Percentiles rank a stretch among this genome's conserved stretches.
These are phyloP conservation scores for Vitellaria paradoxa DNA, from an alignment of 179 eudicot genomes.

Conservation along the genomic window DNA sequence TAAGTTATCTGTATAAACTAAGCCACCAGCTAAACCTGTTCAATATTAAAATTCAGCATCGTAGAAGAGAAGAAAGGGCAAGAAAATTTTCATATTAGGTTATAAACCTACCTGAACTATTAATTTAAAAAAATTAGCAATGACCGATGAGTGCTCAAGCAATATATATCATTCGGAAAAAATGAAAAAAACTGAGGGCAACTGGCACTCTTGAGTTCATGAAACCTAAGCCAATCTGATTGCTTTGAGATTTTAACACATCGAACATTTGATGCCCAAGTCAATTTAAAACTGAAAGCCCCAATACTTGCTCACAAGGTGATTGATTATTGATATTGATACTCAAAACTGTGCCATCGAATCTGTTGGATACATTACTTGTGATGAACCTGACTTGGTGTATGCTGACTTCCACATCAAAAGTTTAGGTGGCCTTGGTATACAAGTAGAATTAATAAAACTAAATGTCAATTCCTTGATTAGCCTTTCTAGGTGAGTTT, in stretches of 20 bases:
- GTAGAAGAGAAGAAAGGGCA: background rate
- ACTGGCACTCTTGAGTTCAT: background rate
- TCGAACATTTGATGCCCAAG: background rate
- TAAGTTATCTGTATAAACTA: slow-evolving; percentile 64
- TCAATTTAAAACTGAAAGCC: background rate
- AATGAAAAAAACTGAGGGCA: background rate
- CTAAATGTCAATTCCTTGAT: too few relatives aligned
- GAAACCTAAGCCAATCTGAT: background rate
- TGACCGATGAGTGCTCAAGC: background rate
- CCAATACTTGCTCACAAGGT: background rate
- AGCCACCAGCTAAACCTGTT: slow-evolving; percentile 80
- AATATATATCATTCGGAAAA: background rate
- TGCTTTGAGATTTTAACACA: background rate
- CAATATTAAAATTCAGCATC: background rate
- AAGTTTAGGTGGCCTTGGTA: too few relatives aligned
- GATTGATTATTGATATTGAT: background rate
- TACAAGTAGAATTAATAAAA: too few relatives aligned
- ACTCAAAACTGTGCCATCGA: background rate
- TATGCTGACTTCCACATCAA: too few relatives aligned
- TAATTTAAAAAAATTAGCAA: background rate
- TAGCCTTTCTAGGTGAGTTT: too few relatives aligned
- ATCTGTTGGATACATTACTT: too few relatives aligned
- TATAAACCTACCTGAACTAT: background rate
- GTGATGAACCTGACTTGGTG: too few relatives aligned
- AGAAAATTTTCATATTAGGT: background rate